phyloP scores from a whole-genome alignment of 768 basidiomycete genomes.

The Royoungia palumana region DNA sequence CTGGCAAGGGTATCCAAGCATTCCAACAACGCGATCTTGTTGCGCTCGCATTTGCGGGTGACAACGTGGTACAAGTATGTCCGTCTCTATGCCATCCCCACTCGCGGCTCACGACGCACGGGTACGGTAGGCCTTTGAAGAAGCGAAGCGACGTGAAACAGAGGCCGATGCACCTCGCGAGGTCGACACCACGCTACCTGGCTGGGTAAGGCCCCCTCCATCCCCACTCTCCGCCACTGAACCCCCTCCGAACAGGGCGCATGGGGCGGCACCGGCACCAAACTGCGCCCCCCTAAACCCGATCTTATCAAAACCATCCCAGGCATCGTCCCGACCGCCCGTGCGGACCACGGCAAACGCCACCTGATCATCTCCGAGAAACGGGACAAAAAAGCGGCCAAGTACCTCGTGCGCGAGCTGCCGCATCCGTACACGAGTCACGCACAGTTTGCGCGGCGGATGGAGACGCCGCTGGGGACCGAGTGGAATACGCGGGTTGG shows the following conservation, averaged over 20 bases:
- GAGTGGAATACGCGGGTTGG: conserved; percentile 93
- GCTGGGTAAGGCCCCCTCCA: conserved; percentile 66
- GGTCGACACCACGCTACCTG: conserved; percentile 87
- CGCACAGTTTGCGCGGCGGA: conserved; percentile 85
- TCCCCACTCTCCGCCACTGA: not conserved
- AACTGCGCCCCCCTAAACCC: conserved; percentile 56
- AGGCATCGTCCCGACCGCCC: conserved; percentile 73
- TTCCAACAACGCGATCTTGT: conserved; percentile 93
- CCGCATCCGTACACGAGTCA: conserved; percentile 94
- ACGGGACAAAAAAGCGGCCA: conserved; percentile 88
- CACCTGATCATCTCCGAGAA: conserved; percentile 96
- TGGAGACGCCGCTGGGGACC: conserved; percentile 76
- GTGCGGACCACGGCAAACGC: conserved; percentile 80
- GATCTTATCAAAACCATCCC: conserved; percentile 77
- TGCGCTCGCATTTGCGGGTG: conserved; percentile 92
- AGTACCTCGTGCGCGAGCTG: conserved; percentile 87
- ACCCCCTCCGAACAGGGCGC: conserved; percentile 61
- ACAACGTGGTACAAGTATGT: conserved; percentile 87
- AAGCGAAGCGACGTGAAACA: conserved; percentile 77
- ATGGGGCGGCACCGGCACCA: conserved; percentile 83
- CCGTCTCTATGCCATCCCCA: no score
- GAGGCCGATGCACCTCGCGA: conserved; percentile 84
- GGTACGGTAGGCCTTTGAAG: conserved; percentile 72
- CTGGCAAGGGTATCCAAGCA: conserved; percentile 47
- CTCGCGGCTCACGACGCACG: not conserved